Evolutionary conservation across 805 yeast genomes (phyloP), one percentile per base, ranked within the genome.

Genomic region (Candida namnaoensis): DNA sequence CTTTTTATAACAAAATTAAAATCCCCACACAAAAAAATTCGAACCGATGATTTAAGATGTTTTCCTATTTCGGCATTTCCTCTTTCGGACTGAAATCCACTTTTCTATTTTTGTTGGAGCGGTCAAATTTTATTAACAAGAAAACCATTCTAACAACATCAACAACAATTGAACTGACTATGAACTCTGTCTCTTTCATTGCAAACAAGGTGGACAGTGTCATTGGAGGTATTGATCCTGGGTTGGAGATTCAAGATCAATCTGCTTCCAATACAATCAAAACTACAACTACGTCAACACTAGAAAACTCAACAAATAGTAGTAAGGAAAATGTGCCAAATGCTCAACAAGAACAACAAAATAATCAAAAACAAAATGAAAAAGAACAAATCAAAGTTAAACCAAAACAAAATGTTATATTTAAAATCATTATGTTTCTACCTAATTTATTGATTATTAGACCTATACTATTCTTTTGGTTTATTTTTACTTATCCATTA

Each of bases 401-500:
- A 56, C 5, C 50, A 51, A 11, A 30, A 3, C 48, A 47, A 1
- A 48, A 50, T 25, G 53, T 46, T 6, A 50, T 50, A 9, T 47
- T 30, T 3, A 30, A 38, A 10, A 48, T 65, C 6, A 28, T 74
- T 35, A 49, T 72, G 30, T 77, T 72, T 45, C 38, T 76, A 1
- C 81, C 83, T 8, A 69, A 73, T 45, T 49, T 69, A 35, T 40
- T 80, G 7, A 47, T 81, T 5, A 46, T 74, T n/a, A 70, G 69
- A 42, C 88, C 90, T 3, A 43, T 76, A 13, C 45, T 61, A 5
- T 64, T 71, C 38, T 36, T 71, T 2, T 69, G 84, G 74, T 66
- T 62, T 39, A 45, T 80, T n/a, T 43, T 75, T 6, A 68, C 80
- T 2, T 76, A 71, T 51, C 90, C 90, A 0, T 59, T 80, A 45